phyloP scores from a whole-genome alignment of 345 rosid species.

The Fremontodendron californicum region DNA sequence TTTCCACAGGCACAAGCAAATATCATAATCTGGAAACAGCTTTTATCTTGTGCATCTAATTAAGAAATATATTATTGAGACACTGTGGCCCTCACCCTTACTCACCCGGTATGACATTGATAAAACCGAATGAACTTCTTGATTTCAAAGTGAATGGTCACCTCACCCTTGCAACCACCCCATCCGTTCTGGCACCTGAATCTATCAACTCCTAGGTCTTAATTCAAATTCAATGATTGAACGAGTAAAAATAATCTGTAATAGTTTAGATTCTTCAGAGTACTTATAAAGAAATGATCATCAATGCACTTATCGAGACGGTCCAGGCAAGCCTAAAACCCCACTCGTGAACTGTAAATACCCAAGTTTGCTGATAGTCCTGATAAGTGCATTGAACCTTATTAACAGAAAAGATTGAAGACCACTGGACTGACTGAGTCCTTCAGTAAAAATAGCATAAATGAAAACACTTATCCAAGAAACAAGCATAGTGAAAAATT shows the following conservation, averaged over 20 bases:
- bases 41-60: too few species aligned
- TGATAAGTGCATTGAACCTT: neutral
- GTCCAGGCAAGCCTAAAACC: too few species aligned
- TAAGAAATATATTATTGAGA: too few species aligned
- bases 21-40: too few species aligned
- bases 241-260: too few species aligned
- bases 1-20: too few species aligned
- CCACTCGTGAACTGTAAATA: neutral
- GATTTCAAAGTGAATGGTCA: neutral
- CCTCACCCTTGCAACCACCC: neutral
- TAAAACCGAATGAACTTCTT: too few species aligned
- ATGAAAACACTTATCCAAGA: neutral
- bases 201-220: neutral
- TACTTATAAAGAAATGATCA: neutral
- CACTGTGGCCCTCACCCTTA: too few species aligned
- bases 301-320: neutral
- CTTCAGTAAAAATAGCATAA: neutral
- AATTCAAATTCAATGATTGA: neutral
- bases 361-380: neutral
- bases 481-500: too few species aligned
- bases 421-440: too few species aligned
- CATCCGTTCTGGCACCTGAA: neutral
- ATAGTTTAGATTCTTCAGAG: too few species aligned
- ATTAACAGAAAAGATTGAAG: neutral
- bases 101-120: too few species aligned